These are phyloP conservation scores for Colletotrichum paranaense DNA, from an alignment of 2,329 filamentous ascomycete genomes.

Conservation along the genomic window DNA sequence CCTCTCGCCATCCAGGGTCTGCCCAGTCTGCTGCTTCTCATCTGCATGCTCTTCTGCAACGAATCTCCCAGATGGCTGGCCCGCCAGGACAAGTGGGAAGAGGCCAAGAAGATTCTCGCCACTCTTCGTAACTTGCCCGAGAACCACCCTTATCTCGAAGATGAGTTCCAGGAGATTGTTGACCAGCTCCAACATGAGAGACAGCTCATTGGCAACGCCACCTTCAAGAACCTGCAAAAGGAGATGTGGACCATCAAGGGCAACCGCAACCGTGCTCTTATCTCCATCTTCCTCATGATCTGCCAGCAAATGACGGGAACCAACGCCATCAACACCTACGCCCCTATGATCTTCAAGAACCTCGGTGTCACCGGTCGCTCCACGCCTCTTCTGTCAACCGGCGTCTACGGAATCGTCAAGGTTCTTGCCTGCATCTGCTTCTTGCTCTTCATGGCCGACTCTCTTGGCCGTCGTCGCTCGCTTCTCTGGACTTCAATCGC, in stretches of 20 bases:
- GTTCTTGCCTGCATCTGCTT: conserved; percentile 68
- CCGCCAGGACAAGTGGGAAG: conserved; percentile 73
- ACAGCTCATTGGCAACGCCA: conserved; percentile 57
- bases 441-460: conserved; percentile 70
- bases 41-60: conserved; percentile 71
- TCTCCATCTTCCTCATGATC: conserved; percentile 67
- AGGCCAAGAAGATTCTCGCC: conserved; percentile 65
- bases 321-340: conserved; percentile 51
- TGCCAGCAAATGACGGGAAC: conserved; percentile 74
- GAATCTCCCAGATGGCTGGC: conserved; percentile 75
- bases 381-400: conserved; percentile 69
- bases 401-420: conserved; percentile 73
- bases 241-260: conserved; percentile 69
- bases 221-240: conserved; percentile 63
- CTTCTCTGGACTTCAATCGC: conserved; percentile 72
- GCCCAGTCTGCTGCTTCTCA: conserved; percentile 68
- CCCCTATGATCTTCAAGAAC: conserved; percentile 47
- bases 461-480: conserved; percentile 65
- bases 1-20: conserved; percentile 73
- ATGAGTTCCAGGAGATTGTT: conserved; percentile 66
- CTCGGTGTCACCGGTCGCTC: conserved; percentile 56
- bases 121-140: conserved; percentile 65
- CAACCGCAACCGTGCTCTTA: conserved; percentile 68
- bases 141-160: conserved; percentile 64
- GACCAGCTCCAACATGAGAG: conserved; percentile 68